Percentiles rank a stretch among this genome's conserved stretches.
phyloP scores from a whole-genome alignment of 2,329 filamentous ascomycete genomes.

The Aspergillus alliaceus region DNA sequence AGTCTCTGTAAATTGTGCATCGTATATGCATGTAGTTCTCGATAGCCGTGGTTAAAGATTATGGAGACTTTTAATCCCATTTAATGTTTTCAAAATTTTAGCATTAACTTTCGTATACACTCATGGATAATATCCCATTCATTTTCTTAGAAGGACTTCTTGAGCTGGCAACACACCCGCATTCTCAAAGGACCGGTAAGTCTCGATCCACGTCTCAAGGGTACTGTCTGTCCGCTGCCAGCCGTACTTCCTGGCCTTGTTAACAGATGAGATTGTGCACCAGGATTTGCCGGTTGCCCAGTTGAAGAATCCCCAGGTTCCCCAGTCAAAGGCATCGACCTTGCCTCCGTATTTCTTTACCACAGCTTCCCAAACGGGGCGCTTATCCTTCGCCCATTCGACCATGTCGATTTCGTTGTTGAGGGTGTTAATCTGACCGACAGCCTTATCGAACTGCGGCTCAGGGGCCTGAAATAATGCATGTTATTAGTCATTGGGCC shows the following conservation, averaged over 20 bases:
- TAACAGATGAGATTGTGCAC: constrained; percentile 20
- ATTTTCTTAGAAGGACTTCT: not conserved
- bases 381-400: constrained; percentile 26
- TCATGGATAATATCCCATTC: too few species aligned
- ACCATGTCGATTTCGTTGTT: constrained; percentile 22
- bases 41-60: too few species aligned
- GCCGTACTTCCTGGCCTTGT: constrained; percentile 23
- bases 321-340: constrained; percentile 25
- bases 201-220: constrained; percentile 24
- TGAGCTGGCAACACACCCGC: constrained; percentile 18
- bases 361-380: constrained; percentile 19
- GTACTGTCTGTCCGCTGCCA: constrained; percentile 22
- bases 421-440: constrained; percentile 9
- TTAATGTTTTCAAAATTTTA: too few species aligned
- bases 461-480: constrained; percentile 6
- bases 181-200: constrained; percentile 23
- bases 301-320: constrained; percentile 27
- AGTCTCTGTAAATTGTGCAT: too few species aligned
- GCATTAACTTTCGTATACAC: too few species aligned
- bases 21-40: too few species aligned
- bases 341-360: constrained; percentile 22
- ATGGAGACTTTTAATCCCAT: too few species aligned
- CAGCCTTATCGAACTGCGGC: constrained; percentile 14
- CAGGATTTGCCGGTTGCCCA: constrained; percentile 23
- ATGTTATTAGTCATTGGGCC: not conserved